Base-by-base conservation (phyloP, 1,284 basidiomycete species). In the Sanghuangporus weigelae region DNA sequence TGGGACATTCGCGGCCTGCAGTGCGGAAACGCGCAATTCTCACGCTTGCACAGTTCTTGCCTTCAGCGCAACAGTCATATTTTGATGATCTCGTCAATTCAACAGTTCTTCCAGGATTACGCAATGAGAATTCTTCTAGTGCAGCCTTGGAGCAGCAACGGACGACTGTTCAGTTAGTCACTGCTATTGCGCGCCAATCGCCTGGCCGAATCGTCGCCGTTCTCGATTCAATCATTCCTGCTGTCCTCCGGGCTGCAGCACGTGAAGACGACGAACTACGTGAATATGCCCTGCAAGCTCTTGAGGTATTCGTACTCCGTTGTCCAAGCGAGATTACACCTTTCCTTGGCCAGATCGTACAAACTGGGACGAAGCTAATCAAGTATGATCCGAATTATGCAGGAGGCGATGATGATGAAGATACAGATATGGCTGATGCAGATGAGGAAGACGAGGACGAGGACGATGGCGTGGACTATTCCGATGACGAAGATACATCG, bases 401-500 rank as follows among this genome's bases (percentile, higher is more conserved):
- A n/a, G 86, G 83, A 12, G 82, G 77, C 26, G 89, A 84, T 40
- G 86, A 87, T 44, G 90, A 89, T 57, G 93, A 94, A 57, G 91
- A 93, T 67, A 88, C 90, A 65, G 90, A 90, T 82, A 85, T 78
- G n/a, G 90, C 87, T 61, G 87, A 81, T 1, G 87, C 87, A 7
- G 89, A 89, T 3, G 90, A 91, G 0, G 93, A 93, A 6, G 91
- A 93, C 1, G 89, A 87, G 42, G 89, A 83, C 36, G 90, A 88
- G 19, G 92, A 93, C 68, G 87, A 91, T 85, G 87, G 70, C 69
- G 81, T 74, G 4, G 36, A 65, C 48, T 98, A 98, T 73, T 95
- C 94, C 7, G 96, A 99, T 70, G 96, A 99, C 68, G 97, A 99
- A 72, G 97, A 99, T 73, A 91, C 93, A n/a, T 98, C 96, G 0